Base-by-base conservation (phyloP, 2,329 filamentous ascomycete genomes). In the Colletotrichum musae region DNA sequence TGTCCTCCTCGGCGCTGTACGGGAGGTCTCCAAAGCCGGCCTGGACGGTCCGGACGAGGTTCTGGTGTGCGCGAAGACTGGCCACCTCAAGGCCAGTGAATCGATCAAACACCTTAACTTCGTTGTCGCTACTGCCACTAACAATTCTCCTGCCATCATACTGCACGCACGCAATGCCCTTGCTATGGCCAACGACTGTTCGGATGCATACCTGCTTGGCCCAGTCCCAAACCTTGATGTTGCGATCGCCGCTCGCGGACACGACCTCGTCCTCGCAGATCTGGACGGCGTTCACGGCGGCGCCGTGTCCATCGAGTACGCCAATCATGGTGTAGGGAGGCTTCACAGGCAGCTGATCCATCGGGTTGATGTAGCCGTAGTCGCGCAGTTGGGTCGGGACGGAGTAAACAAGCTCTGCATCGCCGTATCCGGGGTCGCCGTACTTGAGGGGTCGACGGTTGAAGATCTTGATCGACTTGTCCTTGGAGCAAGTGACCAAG, bases 161-260 rank as follows among this genome's bases (percentile, higher is more conserved):
- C 80, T 99, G 95, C 16, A 99, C 95, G 78, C 96, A 99, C 3
- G 96, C 96, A 74, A 99, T 98, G 39, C 96, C 96, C 79, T 99
- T 99, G 72, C 89, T 90, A 76, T 99, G 96, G 2, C 95, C 96
- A 47, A 93, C 86, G 41, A 97, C 90, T 0, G 93, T 97, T 74
- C 93, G 90, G 52, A 88, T 86, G 78, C 93, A 95, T 51, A 87
- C 84, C 66, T 94, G 93, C 7, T 90, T 93, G 18, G 92, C 92
- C 84, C 97, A 93, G 78, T 97, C 92, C 96, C 96, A 99, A 21
- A 98, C 88, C 79, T 97, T 98, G 81, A 99, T 95, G 71, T 93
- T 90, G 45, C 96, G 91, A 78, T 99, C 96, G 18, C 96, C 96
- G 61, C 95, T 98, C 10, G 95, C 96, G 3, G 96, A 98, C 2